Conservation (phyloP, 1,139 yeast genomes). For the Kodamaea derodonti region DNA sequence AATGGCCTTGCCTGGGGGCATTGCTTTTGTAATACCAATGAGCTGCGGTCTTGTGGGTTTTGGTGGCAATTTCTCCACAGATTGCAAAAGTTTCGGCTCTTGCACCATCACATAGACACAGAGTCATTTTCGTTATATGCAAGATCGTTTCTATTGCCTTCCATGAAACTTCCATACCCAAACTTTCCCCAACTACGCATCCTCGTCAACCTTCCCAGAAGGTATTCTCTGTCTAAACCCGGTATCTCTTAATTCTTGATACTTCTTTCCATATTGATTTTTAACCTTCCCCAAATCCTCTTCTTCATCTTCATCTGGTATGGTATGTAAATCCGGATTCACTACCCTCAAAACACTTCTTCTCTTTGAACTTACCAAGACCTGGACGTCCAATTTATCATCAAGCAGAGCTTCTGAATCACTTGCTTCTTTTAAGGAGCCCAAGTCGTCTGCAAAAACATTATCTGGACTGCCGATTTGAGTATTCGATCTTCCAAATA, state of each 20-base stretch:
- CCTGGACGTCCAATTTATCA: conserved; percentile 63
- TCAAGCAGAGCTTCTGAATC: conserved; percentile 30
- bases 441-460: conserved; percentile 5
- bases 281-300: conserved; percentile 3
- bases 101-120: too few relatives aligned
- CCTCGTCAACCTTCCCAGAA: conserved; percentile 25
- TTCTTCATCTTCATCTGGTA: conserved; percentile 12
- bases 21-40: too few relatives aligned
- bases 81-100: too few relatives aligned
- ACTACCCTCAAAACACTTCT: conserved; percentile 58
- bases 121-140: too few relatives aligned
- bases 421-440: conserved; percentile 8
- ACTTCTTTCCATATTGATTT: conserved; percentile 5
- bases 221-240: conserved; percentile 28
- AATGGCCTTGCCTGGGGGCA: too few relatives aligned
- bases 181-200: too few relatives aligned
- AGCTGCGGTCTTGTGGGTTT: too few relatives aligned
- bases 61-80: too few relatives aligned
- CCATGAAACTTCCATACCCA: too few relatives aligned
- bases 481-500: neutral
- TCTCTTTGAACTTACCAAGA: conserved; percentile 67
- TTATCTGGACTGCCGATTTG: neutral
- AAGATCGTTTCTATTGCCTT: too few relatives aligned
- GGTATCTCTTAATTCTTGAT: conserved; percentile 7
- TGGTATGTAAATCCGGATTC: conserved; percentile 50